A percentile compares a stretch with the other conserved stretches of the same genome.
phyloP scores from a whole-genome alignment of 108 stramenopile genomes.

The Mayamaea pseudoterrestris region DNA sequence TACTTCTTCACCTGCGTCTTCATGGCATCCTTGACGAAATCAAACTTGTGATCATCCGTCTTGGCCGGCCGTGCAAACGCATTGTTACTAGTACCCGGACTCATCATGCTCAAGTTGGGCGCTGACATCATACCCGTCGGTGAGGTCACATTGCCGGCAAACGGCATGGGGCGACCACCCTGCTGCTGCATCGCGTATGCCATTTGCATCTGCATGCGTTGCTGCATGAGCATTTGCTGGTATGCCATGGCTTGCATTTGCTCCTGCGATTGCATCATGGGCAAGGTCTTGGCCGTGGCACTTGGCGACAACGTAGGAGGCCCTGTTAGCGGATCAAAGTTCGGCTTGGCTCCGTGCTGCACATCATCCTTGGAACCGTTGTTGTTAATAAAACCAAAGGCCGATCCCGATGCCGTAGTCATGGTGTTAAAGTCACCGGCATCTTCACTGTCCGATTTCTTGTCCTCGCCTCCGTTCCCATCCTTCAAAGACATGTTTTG shows the following conservation, averaged over 20 bases:
- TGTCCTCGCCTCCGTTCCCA: too few relatives aligned
- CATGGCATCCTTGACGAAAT: conserved; percentile 84
- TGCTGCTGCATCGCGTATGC: conserved; percentile 21
- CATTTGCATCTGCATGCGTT: conserved; percentile 82
- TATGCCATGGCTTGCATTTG: conserved; percentile 75
- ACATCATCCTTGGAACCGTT: conserved; percentile 1
- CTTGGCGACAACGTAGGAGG: conserved; percentile 5
- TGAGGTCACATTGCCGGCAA: conserved; percentile 8
- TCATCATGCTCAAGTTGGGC: conserved; percentile 16
- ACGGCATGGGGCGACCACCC: conserved; percentile 6
- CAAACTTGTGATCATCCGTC: conserved; percentile 58
- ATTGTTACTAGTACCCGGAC: too few relatives aligned
- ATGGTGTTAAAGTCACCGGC: conserved; percentile 10
- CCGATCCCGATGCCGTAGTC: conserved; percentile 32
- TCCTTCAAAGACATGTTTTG: too few relatives aligned
- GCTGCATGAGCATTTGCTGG: conserved; percentile 69
- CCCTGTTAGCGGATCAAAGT: conserved; percentile 58
- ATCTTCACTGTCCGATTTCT: neutral
- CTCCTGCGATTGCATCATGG: conserved; percentile 31
- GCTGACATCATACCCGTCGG: conserved; percentile 17
- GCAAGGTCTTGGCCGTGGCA: conserved; percentile 1
- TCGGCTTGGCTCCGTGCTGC: conserved; percentile 3
- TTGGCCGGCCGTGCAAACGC: conserved; percentile 51
- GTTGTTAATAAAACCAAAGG: conserved; percentile 73
- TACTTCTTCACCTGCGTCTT: conserved; percentile 25